A percentile compares a stretch with the other conserved stretches of the same genome.
Evolutionary conservation across 495 filamentous ascomycete genomes (phyloP).

Genomic region (Penicillium cataractarum): DNA sequence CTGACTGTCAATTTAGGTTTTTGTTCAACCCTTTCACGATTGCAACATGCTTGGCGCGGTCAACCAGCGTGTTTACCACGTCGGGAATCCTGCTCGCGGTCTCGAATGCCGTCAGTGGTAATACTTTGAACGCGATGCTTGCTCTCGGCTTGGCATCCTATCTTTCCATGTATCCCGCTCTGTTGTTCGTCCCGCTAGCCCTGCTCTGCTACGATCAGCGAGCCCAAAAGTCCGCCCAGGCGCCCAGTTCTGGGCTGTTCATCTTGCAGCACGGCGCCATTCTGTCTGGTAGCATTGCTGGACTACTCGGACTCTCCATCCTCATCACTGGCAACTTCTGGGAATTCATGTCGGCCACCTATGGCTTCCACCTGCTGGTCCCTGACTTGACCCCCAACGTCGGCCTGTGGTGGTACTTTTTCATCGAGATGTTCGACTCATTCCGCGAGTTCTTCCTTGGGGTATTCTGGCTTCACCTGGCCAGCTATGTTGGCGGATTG

Average conservation of each 20-base stretch:
- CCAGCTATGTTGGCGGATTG: slow-evolving; percentile 82
- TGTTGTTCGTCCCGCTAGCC: slow-evolving; percentile 81
- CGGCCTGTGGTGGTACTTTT: slow-evolving; percentile 99
- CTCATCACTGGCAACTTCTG: slow-evolving; percentile 77
- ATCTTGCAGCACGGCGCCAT: slow-evolving; percentile 51
- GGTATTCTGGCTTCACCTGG: slow-evolving; percentile 95
- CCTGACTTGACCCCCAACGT: slow-evolving; percentile 94
- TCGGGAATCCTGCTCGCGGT: slow-evolving; percentile 84
- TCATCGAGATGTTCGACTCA: slow-evolving; percentile 99
- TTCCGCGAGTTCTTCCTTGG: slow-evolving; percentile 97
- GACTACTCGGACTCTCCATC: slow-evolving; percentile 71
- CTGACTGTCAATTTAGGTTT: slow-evolving; percentile 54
- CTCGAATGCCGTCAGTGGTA: slow-evolving; percentile 77
- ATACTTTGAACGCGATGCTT: slow-evolving; percentile 76
- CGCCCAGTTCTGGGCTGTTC: slow-evolving; percentile 46
- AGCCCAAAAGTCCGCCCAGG: slow-evolving; percentile 22
- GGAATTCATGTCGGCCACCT: slow-evolving; percentile 85
- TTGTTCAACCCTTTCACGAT: slow-evolving; percentile 96
- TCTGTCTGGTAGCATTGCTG: slow-evolving; percentile 48
- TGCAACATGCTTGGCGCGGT: slow-evolving; percentile 87
- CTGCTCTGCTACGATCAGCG: slow-evolving; percentile 80
- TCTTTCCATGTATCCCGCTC: slow-evolving; percentile 85
- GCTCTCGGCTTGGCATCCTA: slow-evolving; percentile 87
- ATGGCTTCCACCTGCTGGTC: slow-evolving; percentile 87
- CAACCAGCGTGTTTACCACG: slow-evolving; percentile 89